These are phyloP conservation scores for Scenedesmus sp. DNA, from an alignment of 163 green algal species.

Conservation along the genomic window DNA sequence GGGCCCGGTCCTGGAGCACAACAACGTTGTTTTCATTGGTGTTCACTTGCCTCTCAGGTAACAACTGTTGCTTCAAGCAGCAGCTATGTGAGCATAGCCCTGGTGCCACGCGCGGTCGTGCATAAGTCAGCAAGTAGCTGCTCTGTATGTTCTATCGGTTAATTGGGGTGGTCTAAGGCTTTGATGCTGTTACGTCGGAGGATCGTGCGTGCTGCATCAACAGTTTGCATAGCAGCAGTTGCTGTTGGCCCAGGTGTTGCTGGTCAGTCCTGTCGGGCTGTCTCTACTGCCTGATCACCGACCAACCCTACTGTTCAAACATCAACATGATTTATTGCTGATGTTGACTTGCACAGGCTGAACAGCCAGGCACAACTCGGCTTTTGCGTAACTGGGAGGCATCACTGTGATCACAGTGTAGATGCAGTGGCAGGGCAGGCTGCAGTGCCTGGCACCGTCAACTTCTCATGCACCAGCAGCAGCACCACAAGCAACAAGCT, in stretches of 20 bases:
- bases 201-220: not conserved
- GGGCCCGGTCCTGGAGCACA: not conserved
- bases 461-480: not conserved
- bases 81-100: not conserved
- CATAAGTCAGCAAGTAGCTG: not conserved
- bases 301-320: not conserved
- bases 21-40: not conserved
- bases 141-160: not conserved
- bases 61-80: not conserved
- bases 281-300: not conserved
- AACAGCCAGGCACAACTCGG: not conserved
- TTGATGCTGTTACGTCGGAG: not conserved
- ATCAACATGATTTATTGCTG: not conserved
- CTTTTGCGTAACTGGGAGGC: not conserved
- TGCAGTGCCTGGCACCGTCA: not conserved
- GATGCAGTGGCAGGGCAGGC: not conserved
- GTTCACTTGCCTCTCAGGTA: not conserved
- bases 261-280: not conserved
- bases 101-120: not conserved
- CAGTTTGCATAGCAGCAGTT: not conserved
- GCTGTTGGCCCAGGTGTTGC: not conserved
- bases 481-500: not conserved
- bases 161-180: not conserved
- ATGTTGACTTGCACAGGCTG: not conserved
- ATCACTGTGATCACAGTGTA: not conserved